These are phyloP conservation scores for Moesziomyces sp. DNA, from an alignment of 1,284 basidiomycete species.

Conservation along the genomic window DNA sequence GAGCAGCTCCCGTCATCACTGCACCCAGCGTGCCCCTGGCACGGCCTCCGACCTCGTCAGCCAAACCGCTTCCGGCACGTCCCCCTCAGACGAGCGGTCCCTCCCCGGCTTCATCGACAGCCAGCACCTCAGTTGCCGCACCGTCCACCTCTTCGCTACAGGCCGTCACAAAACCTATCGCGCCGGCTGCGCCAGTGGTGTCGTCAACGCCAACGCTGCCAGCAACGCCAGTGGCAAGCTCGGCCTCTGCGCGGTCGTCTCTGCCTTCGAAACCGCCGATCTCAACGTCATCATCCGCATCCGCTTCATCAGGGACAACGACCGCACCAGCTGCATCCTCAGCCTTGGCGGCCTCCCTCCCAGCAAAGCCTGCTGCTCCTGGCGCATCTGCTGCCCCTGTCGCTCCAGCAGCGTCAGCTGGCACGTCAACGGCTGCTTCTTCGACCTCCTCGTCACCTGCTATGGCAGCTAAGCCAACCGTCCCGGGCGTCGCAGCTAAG, in stretches of 20 bases:
- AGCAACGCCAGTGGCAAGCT: slow-evolving; percentile 20
- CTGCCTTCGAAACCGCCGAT: slow-evolving; percentile 12
- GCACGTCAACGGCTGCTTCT: slow-evolving; percentile 2
- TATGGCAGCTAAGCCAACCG: slow-evolving; percentile 6
- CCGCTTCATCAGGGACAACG: slow-evolving; percentile 1
- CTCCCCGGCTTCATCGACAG: neutral
- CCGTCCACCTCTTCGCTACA: slow-evolving; percentile 2
- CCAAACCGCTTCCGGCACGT: slow-evolving; percentile 11
- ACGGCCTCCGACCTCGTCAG: slow-evolving; percentile 12
- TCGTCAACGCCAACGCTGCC: slow-evolving; percentile 31
- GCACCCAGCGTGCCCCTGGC: slow-evolving; percentile 26
- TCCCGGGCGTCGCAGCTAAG: slow-evolving; percentile 3
- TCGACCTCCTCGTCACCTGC: neutral
- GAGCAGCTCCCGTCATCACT: slow-evolving; percentile 14
- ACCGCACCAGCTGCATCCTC: slow-evolving; percentile 1
- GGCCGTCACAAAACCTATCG: slow-evolving; percentile 3
- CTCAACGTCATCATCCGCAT: slow-evolving; percentile 1
- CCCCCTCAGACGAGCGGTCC: slow-evolving; percentile 9
- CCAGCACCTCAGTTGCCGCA: neutral
- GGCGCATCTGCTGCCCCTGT: neutral
- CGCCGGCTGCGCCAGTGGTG: slow-evolving; percentile 3
- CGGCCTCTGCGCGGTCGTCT: slow-evolving; percentile 8
- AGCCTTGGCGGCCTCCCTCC: neutral
- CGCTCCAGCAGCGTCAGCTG: neutral
- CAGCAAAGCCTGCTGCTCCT: neutral